Evolutionary conservation across 2,329 filamentous ascomycete genomes (phyloP), one percentile per base, ranked within the genome.

Genomic region (Verticillium isaacii): DNA sequence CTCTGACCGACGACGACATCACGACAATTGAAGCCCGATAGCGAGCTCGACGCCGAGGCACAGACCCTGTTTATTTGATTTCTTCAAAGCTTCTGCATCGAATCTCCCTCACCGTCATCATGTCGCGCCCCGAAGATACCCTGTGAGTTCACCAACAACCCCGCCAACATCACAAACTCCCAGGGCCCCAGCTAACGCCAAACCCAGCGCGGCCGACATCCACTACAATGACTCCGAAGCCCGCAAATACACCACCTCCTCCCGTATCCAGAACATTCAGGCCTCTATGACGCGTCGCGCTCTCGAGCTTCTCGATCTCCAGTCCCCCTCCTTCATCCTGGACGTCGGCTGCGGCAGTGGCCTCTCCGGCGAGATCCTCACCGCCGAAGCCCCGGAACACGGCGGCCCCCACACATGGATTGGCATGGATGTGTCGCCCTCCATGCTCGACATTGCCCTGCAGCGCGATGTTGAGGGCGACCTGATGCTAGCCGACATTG

Each of bases 171-270:
- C 58, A 57, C 39, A 58, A 32, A 55, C 60, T 34, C 61, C 23
- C 32, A 15, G 34, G 9, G 34, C 9, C 34, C 4, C 34, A 60
- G 23, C 61, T 65, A 36, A 66, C 60, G 19, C 25, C 45, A 17
- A 11, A 15, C 37, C 61, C 74, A 96, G 92, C 73, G 92, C 93
- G 58, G 94, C 95, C 67, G 95, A 99, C 79, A 89, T 98, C 73
- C 96, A 96, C 82, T 99, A 99, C 84, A 90, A 97, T 82, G 94
- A 98, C 79, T 83, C 84, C 75, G 94, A 97, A 82, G 94, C 95
- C 36, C 90, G 91, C 74, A 98, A 98, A 82, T 99, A 99, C 82
- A 98, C 95, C 9, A 97, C 94, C 5, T 94, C 89, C 66, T 97
- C 93, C 5, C 92, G 95, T 66, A 98, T 99, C 73, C 92, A 95